phyloP scores from a whole-genome alignment of 345 rosid genomes.

The Jatropha curcas region DNA sequence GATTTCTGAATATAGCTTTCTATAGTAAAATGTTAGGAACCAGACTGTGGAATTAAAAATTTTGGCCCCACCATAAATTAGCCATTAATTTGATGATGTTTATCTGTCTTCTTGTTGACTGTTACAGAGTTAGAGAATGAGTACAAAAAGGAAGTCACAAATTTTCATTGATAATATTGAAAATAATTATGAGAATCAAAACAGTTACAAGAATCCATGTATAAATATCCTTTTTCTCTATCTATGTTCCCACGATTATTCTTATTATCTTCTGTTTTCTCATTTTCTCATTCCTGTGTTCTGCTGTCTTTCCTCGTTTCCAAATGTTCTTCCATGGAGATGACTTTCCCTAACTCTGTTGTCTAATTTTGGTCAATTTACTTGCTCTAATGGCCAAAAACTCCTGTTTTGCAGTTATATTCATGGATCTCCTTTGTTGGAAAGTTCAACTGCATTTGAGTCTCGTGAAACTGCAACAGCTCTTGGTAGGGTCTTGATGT shows the following conservation, averaged over 20 bases:
- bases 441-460: slow-evolving; percentile 76
- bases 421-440: slow-evolving; percentile 92
- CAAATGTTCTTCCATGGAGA: slow-evolving; percentile 1
- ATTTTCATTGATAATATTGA: neutral
- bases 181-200: no score
- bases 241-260: neutral
- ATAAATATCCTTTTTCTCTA: neutral
- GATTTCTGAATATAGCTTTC: slow-evolving; percentile 6
- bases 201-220: no score
- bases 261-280: neutral
- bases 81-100: neutral
- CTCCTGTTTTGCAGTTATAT: slow-evolving; percentile 65
- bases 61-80: neutral
- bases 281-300: no score
- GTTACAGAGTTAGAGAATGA: neutral
- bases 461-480: slow-evolving; percentile 70
- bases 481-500: slow-evolving; percentile 80
- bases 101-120: neutral
- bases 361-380: neutral
- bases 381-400: slow-evolving; percentile 18
- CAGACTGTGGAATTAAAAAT: neutral
- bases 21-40: neutral
- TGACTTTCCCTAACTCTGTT: slow-evolving; percentile 5
- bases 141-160: neutral
- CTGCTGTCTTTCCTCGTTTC: neutral